Percentiles rank a stretch among this genome's conserved stretches.
phyloP scores from a whole-genome alignment of 2,329 filamentous ascomycete species.

The Aspergillus sp. region DNA sequence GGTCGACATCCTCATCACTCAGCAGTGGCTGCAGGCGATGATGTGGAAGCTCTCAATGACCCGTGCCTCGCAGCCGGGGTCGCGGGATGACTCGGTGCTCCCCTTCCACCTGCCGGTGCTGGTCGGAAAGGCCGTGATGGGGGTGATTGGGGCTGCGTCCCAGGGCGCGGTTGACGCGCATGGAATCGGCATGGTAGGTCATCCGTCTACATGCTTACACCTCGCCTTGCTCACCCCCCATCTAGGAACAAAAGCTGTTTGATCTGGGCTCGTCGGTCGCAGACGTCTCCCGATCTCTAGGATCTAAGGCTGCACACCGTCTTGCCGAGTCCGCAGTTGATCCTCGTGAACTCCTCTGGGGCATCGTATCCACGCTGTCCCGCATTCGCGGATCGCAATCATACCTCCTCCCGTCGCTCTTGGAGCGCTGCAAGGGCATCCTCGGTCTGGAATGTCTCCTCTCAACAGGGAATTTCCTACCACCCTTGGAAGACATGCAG shows the following conservation, averaged over 20 bases:
- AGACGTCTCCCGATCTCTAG: slow-evolving; percentile 33
- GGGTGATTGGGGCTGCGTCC: slow-evolving; percentile 71
- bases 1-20: slow-evolving; percentile 66
- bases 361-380: slow-evolving; percentile 37
- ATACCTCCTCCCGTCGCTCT: slow-evolving; percentile 33
- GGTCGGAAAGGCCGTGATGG: slow-evolving; percentile 62
- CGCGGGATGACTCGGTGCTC: slow-evolving; percentile 56
- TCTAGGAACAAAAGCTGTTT: slow-evolving; percentile 40
- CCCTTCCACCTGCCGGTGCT: slow-evolving; percentile 65
- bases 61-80: slow-evolving; percentile 59
- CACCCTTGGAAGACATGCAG: slow-evolving; percentile 17
- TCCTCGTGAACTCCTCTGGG: slow-evolving; percentile 38
- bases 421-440: slow-evolving; percentile 31
- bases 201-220: not conserved
- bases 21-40: slow-evolving; percentile 70
- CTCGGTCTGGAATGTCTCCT: slow-evolving; percentile 32
- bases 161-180: slow-evolving; percentile 73
- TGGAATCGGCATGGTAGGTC: slow-evolving; percentile 68
- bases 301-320: slow-evolving; percentile 24
- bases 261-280: slow-evolving; percentile 34
- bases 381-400: slow-evolving; percentile 40
- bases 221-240: not conserved
- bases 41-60: slow-evolving; percentile 72
- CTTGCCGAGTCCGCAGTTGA: slow-evolving; percentile 32
- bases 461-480: slow-evolving; percentile 27